Base-by-base conservation (phyloP, 306 rosid species). In the Prunus davidiana region DNA sequence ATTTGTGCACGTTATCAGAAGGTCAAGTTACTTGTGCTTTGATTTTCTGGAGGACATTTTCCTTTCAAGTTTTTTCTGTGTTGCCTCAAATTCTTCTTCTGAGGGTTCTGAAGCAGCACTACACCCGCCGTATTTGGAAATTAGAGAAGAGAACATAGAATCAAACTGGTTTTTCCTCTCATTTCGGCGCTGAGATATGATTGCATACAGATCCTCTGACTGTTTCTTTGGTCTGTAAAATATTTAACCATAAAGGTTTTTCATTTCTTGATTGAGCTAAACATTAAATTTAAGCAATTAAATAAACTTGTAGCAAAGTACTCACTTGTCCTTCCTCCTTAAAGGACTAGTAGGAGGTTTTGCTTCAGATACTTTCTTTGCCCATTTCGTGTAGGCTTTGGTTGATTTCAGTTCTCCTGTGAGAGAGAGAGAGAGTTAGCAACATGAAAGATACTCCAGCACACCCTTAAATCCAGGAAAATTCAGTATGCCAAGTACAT, bases 311-410 rank as follows among this genome's bases (percentile, higher is more conserved):
- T 12, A 34, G 61, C 18, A 38, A 56, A 64, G 8, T 43, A 84
- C 93, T 86, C 80, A 93, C 97, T 83, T 85, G 64, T 41, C 84
- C 75, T 84, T 76, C 78, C 82, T 85, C 77, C 73, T 87, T 76
- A 90, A 74, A 67, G 97, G 97, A 84, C 89, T 93, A 52, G 93
- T 93, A 6, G 98, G 94, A 28, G 97, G 98, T 74, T 93, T 88
- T 51, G 76, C 81, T 82, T 91, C 90, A n/a, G 89, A 88, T 74
- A 93, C 79, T 83, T 86, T 82, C 86, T 85, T 89, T 10, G 83
- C 86, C 98, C 98, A 93, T 84, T 88, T 93, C 46, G 75, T 45
- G 78, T 87, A 93, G 60, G 87, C 87, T 83, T 91, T 93, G 30
- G 86, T 88, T 51, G 90, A 88, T 85, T 91, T 88, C 64, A 88